phyloP scores from a whole-genome alignment of 768 basidiomycete species.

The Paxillus involutus region DNA sequence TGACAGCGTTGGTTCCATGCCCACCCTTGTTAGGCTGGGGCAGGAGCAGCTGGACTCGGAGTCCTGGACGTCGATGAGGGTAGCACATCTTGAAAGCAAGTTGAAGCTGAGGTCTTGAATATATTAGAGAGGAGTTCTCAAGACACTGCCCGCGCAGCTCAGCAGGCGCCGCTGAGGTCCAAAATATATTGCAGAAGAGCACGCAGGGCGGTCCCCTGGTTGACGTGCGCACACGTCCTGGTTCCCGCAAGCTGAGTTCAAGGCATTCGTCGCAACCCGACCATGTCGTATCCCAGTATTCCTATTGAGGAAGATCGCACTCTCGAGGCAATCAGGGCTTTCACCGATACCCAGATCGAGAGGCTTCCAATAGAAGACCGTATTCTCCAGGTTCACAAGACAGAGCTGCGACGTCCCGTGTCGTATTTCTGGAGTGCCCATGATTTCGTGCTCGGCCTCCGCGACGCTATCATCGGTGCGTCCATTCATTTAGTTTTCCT shows the following conservation, averaged over 20 bases:
- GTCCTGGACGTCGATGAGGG: no score
- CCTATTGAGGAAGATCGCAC: not conserved
- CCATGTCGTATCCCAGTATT: not conserved
- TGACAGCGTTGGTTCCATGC: no score
- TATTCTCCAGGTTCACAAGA: not conserved
- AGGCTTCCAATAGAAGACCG: not conserved
- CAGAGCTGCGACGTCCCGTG: not conserved
- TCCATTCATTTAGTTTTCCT: not conserved
- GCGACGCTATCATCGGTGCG: not conserved
- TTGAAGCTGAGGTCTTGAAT: no score
- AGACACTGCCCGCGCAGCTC: not conserved
- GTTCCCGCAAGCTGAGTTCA: no score
- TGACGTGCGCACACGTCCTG: not conserved
- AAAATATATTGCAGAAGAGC: not conserved
- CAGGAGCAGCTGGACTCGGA: no score
- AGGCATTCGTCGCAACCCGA: not conserved
- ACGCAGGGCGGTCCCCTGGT: no score
- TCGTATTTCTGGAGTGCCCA: conserved; percentile 4
- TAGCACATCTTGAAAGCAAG: no score
- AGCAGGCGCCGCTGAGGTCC: not conserved
- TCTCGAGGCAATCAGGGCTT: not conserved
- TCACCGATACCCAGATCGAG: not conserved
- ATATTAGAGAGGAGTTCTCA: not conserved
- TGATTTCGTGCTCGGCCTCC: conserved; percentile 5
- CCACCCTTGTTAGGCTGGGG: no score